These are phyloP conservation scores for Eremomyces bilateralis DNA, from an alignment of 495 filamentous ascomycete genomes.

Conservation along the genomic window DNA sequence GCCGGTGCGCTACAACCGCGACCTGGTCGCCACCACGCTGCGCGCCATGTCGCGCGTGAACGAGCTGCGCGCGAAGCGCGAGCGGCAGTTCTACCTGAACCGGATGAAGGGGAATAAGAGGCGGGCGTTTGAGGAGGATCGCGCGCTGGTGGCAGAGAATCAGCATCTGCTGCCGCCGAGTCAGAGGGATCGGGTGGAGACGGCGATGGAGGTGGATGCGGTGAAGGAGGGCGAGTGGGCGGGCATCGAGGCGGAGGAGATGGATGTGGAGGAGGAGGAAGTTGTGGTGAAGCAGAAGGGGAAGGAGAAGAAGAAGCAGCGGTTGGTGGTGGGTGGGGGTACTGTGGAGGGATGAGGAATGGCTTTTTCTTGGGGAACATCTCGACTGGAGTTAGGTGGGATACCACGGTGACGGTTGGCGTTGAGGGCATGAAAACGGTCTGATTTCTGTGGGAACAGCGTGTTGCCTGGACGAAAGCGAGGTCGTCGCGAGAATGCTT, in stretches of 20 bases:
- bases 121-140: conserved; percentile 50
- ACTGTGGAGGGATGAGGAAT: too few species aligned
- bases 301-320: conserved; percentile 30
- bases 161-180: conserved; percentile 55
- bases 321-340: conserved; percentile 11
- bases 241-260: conserved; percentile 22
- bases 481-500: too few species aligned
- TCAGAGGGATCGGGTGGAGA: conserved; percentile 13
- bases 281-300: conserved; percentile 20
- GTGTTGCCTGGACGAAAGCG: too few species aligned
- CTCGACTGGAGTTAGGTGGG: too few species aligned
- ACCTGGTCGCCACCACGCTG: conserved; percentile 66
- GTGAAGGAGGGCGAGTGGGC: conserved; percentile 26
- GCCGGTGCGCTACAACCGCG: conserved; percentile 84
- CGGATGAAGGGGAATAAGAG: conserved; percentile 78
- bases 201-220: conserved; percentile 34
- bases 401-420: too few species aligned
- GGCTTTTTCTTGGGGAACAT: too few species aligned
- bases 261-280: conserved; percentile 18
- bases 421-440: too few species aligned
- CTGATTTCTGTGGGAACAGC: too few species aligned
- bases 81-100: conserved; percentile 78
- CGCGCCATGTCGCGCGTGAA: conserved; percentile 76
- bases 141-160: conserved; percentile 77
- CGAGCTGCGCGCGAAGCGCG: conserved; percentile 65